Conservation (phyloP, 2,329 filamentous ascomycete species). For the Dryadomyces quercivorus region DNA sequence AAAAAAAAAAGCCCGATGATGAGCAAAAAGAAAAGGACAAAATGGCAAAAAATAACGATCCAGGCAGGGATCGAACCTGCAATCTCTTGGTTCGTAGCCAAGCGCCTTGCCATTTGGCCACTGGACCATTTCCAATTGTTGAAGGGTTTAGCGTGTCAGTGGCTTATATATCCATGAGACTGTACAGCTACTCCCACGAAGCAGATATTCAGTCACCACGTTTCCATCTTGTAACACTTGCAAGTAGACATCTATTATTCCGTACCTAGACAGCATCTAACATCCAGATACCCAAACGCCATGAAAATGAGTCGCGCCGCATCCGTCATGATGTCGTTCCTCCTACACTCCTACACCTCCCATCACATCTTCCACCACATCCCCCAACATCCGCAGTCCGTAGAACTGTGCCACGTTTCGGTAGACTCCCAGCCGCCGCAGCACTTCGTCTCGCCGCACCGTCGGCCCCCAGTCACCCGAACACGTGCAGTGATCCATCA, state of each 20-base stretch:
- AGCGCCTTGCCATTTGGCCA: slow-evolving; percentile 23
- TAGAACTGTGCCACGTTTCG: slow-evolving; percentile 67
- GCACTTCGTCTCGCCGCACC: slow-evolving; percentile 53
- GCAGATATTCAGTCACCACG: too few relatives aligned
- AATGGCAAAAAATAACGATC: slow-evolving; percentile 7
- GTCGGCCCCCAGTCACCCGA: slow-evolving; percentile 73
- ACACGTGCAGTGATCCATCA: slow-evolving; percentile 94
- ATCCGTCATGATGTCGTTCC: slow-evolving; percentile 15
- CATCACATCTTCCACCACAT: slow-evolving; percentile 55
- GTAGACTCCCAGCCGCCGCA: slow-evolving; percentile 56
- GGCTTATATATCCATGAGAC: background rate
- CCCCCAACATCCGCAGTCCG: slow-evolving; percentile 67
- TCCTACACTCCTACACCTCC: slow-evolving; percentile 20
- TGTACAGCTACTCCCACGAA: too few relatives aligned
- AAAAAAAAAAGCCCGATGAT: background rate
- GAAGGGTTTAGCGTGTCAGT: background rate
- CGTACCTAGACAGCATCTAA: too few relatives aligned
- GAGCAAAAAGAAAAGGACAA: background rate
- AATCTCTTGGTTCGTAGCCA: slow-evolving; percentile 26
- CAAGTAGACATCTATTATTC: too few relatives aligned
- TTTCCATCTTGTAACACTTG: too few relatives aligned
- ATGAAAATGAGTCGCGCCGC: background rate
- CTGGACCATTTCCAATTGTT: slow-evolving; percentile 9
- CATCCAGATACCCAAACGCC: background rate
- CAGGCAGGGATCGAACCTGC: slow-evolving; percentile 24